These are phyloP conservation scores for Glomus cerebriforme DNA, from an alignment of 192 early-diverging fungal genomes.

Conservation along the genomic window DNA sequence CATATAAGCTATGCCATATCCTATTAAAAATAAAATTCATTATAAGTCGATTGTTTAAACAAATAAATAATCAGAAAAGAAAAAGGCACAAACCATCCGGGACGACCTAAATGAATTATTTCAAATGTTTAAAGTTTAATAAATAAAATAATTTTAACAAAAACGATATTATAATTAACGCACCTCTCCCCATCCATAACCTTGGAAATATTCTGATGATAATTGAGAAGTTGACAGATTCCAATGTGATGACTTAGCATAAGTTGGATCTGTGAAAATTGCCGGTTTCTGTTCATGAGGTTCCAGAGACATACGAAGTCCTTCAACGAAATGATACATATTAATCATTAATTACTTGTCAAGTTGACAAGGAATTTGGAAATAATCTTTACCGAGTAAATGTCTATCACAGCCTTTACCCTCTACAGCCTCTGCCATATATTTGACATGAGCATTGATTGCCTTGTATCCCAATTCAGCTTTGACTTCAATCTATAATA, in stretches of 20 bases:
- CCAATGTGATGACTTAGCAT: conserved; percentile 83
- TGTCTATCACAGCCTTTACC: conserved; percentile 91
- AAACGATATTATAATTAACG: too few species aligned
- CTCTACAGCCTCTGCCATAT: conserved; percentile 80
- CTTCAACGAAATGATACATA: conserved; percentile 32
- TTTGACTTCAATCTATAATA: conserved; percentile 51
- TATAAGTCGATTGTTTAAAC: too few species aligned
- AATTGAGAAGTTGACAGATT: conserved; percentile 91
- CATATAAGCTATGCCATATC: conserved; percentile 91
- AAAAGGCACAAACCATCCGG: conserved; percentile 61
- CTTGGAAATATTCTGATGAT: conserved; percentile 87
- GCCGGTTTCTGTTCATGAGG: conserved; percentile 76
- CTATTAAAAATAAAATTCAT: too few species aligned
- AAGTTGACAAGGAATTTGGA: neutral
- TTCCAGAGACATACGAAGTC: conserved; percentile 77
- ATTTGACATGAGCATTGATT: conserved; percentile 71
- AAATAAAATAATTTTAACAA: too few species aligned
- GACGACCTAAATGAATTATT: conserved; percentile 39
- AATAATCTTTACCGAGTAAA: conserved; percentile 58
- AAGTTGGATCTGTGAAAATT: conserved; percentile 87
- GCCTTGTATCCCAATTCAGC: conserved; percentile 74
- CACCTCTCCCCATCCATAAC: conserved; percentile 89
- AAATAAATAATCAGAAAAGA: too few species aligned
- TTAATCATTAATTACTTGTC: neutral
- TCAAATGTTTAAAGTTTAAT: too few species aligned